These are phyloP conservation scores for Salicornia ramosissima DNA, from an alignment of 148 eudicot species.

Conservation along the genomic window DNA sequence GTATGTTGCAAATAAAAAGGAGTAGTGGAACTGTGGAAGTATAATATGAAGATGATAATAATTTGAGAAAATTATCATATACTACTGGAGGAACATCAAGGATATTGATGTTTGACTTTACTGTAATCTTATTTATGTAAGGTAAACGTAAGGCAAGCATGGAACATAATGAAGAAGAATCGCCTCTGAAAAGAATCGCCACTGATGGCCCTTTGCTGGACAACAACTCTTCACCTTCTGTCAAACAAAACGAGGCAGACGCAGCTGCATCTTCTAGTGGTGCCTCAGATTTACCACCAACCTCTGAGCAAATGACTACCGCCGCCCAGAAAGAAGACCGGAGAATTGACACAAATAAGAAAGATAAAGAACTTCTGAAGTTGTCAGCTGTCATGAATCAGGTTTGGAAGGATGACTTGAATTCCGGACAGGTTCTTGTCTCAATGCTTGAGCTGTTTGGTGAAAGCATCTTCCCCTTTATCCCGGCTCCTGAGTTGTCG, in stretches of 20 bases:
- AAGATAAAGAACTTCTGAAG: constrained; percentile 22
- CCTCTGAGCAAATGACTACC: constrained; percentile 22
- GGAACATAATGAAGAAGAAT: constrained; percentile 44
- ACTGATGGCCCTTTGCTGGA: constrained; percentile 38
- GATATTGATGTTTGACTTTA: neutral
- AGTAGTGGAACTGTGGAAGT: too few species aligned
- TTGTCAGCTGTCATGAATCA: constrained; percentile 44
- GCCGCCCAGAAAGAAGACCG: constrained; percentile 8
- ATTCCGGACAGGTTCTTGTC: constrained; percentile 52
- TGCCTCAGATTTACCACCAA: constrained; percentile 26
- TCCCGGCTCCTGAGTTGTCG: constrained; percentile 58
- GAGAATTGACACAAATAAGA: constrained; percentile 20
- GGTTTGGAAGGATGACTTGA: constrained; percentile 67
- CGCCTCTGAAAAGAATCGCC: constrained; percentile 41
- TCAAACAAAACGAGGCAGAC: constrained; percentile 18
- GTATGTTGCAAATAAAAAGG: too few species aligned
- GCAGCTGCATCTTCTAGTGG: constrained; percentile 20
- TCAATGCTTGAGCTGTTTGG: constrained; percentile 52
- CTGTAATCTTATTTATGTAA: constrained; percentile 21
- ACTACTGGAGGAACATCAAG: neutral
- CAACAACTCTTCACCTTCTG: constrained; percentile 31
- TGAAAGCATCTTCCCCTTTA: constrained; percentile 55
- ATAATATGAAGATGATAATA: neutral
- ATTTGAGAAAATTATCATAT: neutral
- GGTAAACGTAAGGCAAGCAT: constrained; percentile 50